A percentile compares a stretch with the other conserved stretches of the same genome.
These are phyloP conservation scores for Fimicolochytrium jonesii DNA, from an alignment of 192 early-diverging fungal genomes.

Conservation along the genomic window DNA sequence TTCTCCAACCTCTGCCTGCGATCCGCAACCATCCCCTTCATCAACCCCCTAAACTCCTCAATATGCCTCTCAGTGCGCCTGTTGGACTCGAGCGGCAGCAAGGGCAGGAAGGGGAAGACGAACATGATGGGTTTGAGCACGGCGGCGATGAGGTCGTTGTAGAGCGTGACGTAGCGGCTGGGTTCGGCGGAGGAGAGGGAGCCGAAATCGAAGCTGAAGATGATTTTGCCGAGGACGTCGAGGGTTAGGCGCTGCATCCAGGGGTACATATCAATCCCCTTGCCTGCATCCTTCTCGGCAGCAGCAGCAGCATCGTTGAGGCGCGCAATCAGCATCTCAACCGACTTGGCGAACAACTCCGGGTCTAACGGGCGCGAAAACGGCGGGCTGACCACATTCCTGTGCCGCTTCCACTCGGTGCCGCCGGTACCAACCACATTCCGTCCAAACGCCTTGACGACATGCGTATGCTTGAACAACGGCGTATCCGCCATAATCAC, in stretches of 20 bases:
- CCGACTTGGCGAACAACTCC: background rate
- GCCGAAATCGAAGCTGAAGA: background rate
- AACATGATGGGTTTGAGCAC: background rate
- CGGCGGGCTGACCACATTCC: background rate
- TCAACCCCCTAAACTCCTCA: background rate
- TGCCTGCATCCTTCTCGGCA: no score
- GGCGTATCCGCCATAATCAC: background rate
- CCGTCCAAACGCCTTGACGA: background rate
- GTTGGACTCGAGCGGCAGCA: no score
- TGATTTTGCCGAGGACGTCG: background rate
- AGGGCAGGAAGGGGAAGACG: background rate
- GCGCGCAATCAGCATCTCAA: background rate
- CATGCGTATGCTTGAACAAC: background rate
- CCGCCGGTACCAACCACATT: background rate
- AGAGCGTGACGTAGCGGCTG: background rate
- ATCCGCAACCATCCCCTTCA: background rate
- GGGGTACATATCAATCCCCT: background rate
- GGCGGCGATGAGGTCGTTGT: background rate
- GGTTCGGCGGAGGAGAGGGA: background rate
- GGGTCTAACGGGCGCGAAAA: background rate
- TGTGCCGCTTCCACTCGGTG: background rate
- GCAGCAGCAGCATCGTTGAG: background rate
- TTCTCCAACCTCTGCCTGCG: no score
- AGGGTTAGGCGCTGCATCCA: slow-evolving; percentile 3
- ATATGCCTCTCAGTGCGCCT: no score